A percentile compares a stretch with the other conserved stretches of the same genome.
phyloP scores from a whole-genome alignment of 1,139 yeast genomes.

The Cylindricascospora bacillispora region DNA sequence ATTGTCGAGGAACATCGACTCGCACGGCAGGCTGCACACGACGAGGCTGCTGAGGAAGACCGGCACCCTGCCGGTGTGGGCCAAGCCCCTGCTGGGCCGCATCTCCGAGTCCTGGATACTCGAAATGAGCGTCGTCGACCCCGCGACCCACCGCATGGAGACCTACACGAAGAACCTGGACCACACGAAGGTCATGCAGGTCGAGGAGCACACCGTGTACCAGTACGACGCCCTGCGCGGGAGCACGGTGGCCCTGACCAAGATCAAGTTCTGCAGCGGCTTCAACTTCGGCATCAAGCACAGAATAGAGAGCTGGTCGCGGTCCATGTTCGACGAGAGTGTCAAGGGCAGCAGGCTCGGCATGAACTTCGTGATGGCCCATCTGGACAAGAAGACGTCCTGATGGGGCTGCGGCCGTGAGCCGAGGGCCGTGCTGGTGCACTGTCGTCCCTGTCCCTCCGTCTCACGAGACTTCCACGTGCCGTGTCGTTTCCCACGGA shows the following conservation, averaged over 20 bases:
- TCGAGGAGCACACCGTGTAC: conserved; percentile 66
- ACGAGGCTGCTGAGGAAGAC: conserved; percentile 67
- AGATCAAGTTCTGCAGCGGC: conserved; percentile 64
- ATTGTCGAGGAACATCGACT: conserved; percentile 29
- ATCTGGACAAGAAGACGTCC: conserved; percentile 29
- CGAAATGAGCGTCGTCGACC: conserved; percentile 69
- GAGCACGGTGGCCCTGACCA: conserved; percentile 24
- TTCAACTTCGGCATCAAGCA: conserved; percentile 44
- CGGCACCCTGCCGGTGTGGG: conserved; percentile 74
- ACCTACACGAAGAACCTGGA: conserved; percentile 80
- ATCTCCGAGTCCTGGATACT: conserved; percentile 73
- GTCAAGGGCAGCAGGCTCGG: conserved; percentile 58
- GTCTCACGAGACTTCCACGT: too few relatives aligned
- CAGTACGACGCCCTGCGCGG: conserved; percentile 18
- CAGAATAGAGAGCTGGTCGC: conserved; percentile 77
- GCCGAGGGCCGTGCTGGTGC: too few relatives aligned
- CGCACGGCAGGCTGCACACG: conserved; percentile 52
- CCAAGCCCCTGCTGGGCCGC: conserved; percentile 62
- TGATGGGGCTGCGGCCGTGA: too few relatives aligned
- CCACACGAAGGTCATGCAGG: conserved; percentile 64
- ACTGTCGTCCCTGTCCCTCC: too few relatives aligned
- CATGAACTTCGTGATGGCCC: conserved; percentile 65
- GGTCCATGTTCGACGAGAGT: conserved; percentile 54
- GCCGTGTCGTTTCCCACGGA: too few relatives aligned
- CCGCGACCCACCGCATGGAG: conserved; percentile 38